Percentiles rank a stretch among this genome's conserved stretches.
phyloP scores from a whole-genome alignment of 306 rosid genomes.

The Gynostemma pentaphyllum region DNA sequence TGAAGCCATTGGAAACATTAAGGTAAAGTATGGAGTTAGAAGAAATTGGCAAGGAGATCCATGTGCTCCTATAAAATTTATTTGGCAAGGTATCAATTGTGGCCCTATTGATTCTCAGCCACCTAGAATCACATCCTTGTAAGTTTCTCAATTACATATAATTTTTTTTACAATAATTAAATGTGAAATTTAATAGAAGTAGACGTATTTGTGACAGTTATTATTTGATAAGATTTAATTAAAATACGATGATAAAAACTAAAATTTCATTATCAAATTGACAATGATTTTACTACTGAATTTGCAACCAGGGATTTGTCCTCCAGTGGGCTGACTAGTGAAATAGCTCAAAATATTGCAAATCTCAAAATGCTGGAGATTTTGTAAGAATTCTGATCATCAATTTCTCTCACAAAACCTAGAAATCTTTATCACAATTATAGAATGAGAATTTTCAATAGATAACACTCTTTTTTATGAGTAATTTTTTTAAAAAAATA shows the following conservation, averaged over 20 bases:
- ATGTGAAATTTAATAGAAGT: no score
- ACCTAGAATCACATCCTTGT: conserved; percentile 42
- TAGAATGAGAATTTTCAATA: background rate
- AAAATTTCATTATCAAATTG: no score
- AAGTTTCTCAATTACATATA: conserved; percentile 14
- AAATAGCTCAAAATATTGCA: conserved; percentile 15
- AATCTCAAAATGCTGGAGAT: conserved; percentile 19
- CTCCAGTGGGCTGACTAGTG: conserved; percentile 31
- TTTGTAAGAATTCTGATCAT: conserved; percentile 21
- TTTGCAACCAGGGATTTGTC: conserved; percentile 21
- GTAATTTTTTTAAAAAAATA: no score
- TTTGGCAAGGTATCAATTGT: conserved; percentile 32
- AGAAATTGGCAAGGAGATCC: conserved; percentile 42
- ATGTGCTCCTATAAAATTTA: conserved; percentile 15
- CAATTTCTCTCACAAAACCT: background rate
- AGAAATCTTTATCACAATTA: background rate
- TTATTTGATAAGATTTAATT: no score
- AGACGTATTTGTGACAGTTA: no score
- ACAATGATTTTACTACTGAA: background rate
- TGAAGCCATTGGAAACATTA: conserved; percentile 22
- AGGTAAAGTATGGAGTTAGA: conserved; percentile 8
- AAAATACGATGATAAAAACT: no score
- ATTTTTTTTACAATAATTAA: no score
- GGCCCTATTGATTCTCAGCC: conserved; percentile 1
- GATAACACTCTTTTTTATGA: background rate